phyloP scores from a whole-genome alignment of 805 yeast species.

The Kluyveromyces aestuarii region DNA sequence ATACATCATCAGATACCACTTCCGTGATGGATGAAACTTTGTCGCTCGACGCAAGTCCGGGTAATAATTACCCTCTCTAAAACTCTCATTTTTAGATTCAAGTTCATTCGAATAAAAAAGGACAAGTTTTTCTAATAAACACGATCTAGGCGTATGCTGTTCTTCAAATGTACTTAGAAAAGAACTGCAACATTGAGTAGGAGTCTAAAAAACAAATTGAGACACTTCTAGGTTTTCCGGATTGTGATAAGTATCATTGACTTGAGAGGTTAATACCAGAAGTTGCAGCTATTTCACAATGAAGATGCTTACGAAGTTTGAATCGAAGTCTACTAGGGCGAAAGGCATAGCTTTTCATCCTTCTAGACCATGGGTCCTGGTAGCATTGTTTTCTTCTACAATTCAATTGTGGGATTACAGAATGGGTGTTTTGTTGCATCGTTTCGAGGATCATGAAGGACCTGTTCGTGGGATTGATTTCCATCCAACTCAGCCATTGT shows the following conservation, averaged over 20 bases:
- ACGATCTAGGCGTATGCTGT: not conserved
- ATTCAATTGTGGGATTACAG: constrained; percentile 99
- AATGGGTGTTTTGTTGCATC: constrained; percentile 94
- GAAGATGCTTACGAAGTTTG: constrained; percentile 88
- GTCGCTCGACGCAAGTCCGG: constrained; percentile 1
- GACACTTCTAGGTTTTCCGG: not conserved
- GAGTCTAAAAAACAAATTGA: not conserved
- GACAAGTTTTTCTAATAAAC: constrained; percentile 4
- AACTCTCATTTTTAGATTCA: not conserved
- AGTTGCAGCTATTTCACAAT: constrained; percentile 33
- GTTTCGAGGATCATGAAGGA: constrained; percentile 97
- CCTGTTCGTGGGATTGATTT: constrained; percentile 93
- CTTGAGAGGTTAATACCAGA: not conserved
- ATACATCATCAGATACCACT: no score
- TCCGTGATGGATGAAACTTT: no score
- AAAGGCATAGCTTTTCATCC: constrained; percentile 98
- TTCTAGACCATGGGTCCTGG: constrained; percentile 86
- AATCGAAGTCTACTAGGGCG: constrained; percentile 95
- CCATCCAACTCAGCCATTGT: constrained; percentile 97
- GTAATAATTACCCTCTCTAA: constrained; percentile 1
- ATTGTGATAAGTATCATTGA: not conserved
- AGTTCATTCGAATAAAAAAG: not conserved
- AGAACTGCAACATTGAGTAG: not conserved
- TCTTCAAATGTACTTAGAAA: no score
- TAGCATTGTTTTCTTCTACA: constrained; percentile 93